phyloP scores from a whole-genome alignment of 495 filamentous ascomycete species.

The Viridothelium virens region DNA sequence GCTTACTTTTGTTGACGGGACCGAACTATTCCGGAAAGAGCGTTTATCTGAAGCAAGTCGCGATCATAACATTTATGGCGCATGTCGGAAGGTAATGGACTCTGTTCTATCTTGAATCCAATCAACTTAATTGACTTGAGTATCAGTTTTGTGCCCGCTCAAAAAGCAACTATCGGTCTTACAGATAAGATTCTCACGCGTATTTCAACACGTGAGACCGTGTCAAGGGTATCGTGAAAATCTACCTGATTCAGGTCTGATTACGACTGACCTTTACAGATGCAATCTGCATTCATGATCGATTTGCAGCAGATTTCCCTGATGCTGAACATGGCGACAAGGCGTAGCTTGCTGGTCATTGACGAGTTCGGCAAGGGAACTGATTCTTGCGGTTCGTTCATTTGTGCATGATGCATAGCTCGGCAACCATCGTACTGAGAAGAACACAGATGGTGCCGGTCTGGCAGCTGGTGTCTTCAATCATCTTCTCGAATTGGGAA shows the following conservation, averaged over 20 bases:
- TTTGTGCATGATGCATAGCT: neutral
- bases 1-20: constrained; percentile 78
- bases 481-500: constrained; percentile 56
- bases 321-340: constrained; percentile 67
- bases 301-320: constrained; percentile 85
- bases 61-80: constrained; percentile 87
- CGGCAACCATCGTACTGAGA: constrained; percentile 8
- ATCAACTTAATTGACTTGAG: neutral
- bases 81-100: constrained; percentile 64
- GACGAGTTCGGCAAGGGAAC: constrained; percentile 98
- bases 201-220: constrained; percentile 78
- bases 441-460: constrained; percentile 63
- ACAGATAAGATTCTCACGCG: constrained; percentile 91
- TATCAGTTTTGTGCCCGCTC: constrained; percentile 72
- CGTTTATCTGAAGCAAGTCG: constrained; percentile 90
- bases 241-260: neutral
- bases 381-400: constrained; percentile 48
- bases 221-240: constrained; percentile 49
- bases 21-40: constrained; percentile 97
- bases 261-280: constrained; percentile 31
- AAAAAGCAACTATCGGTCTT: constrained; percentile 68
- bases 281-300: constrained; percentile 88
- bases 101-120: neutral
- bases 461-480: constrained; percentile 76
- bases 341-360: constrained; percentile 70